phyloP scores from a whole-genome alignment of 331 rosid genomes.

The Rhamnella rubrinervis region DNA sequence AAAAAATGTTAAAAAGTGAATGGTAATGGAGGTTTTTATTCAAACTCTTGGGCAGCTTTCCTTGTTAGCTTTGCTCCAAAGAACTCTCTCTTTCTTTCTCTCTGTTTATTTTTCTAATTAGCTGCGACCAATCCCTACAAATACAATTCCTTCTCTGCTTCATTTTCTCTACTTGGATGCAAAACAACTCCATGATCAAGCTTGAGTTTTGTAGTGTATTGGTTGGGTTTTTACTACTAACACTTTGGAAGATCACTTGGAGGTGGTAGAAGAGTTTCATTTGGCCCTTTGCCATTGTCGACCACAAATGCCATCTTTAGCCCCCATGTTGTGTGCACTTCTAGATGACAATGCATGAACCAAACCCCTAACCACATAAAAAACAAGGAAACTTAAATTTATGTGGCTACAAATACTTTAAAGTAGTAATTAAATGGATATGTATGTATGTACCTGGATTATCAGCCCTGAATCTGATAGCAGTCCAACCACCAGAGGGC shows the following conservation, averaged over 20 bases:
- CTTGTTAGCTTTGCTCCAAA: no score
- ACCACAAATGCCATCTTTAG: conserved; percentile 83
- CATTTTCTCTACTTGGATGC: no score
- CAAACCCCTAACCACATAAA: conserved; percentile 52
- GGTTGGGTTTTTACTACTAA: conserved; percentile 10
- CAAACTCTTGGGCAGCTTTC: no score
- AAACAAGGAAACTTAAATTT: background rate
- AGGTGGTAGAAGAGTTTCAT: conserved; percentile 68
- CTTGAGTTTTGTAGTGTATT: no score
- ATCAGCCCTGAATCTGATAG: conserved; percentile 75
- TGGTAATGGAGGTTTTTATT: no score
- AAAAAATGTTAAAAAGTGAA: no score
- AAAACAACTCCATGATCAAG: no score
- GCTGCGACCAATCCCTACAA: no score
- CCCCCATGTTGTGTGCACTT: conserved; percentile 83
- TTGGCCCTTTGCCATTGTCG: conserved; percentile 74
- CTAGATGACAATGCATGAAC: conserved; percentile 88
- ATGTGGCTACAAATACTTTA: background rate
- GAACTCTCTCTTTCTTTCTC: no score
- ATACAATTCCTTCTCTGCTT: no score
- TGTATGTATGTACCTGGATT: conserved; percentile 58
- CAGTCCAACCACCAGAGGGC: conserved; percentile 82
- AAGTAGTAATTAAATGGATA: no score
- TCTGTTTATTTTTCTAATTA: no score
- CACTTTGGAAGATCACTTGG: conserved; percentile 73